Evolutionary conservation across 2,329 filamentous ascomycete species (phyloP).

Genomic region (Aspergillus floridensis): DNA sequence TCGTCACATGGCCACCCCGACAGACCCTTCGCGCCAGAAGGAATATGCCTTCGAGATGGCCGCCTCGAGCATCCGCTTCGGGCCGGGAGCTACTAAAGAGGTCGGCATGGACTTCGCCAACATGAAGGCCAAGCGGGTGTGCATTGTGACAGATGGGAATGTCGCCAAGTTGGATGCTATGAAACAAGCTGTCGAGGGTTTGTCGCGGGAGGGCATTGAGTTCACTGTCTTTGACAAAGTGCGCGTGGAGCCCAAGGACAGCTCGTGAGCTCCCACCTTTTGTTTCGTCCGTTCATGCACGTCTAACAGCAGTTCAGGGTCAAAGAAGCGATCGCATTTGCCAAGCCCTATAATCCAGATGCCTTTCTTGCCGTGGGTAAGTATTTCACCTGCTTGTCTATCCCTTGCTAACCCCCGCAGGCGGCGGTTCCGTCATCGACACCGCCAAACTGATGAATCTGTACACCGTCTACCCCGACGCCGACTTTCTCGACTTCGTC

Average conservation of each 20-base stretch:
- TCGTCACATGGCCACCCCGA: constrained; percentile 70
- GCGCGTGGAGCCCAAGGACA: constrained; percentile 90
- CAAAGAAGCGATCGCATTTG: constrained; percentile 83
- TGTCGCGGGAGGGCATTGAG: constrained; percentile 73
- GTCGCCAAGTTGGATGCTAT: constrained; percentile 83
- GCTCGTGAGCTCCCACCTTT: constrained; percentile 57
- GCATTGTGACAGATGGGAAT: constrained; percentile 84
- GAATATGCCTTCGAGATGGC: constrained; percentile 99
- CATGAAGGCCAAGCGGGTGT: constrained; percentile 79
- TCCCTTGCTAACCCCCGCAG: constrained; percentile 19
- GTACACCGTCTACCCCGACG: constrained; percentile 85
- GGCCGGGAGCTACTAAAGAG: constrained; percentile 87
- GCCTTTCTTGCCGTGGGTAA: constrained; percentile 85
- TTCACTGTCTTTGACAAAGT: constrained; percentile 80
- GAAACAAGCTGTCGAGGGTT: constrained; percentile 78
- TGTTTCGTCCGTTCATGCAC: background rate
- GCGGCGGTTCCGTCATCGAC: constrained; percentile 90
- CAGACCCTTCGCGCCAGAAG: constrained; percentile 70
- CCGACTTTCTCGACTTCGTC: constrained; percentile 95
- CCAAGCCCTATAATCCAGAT: constrained; percentile 76
- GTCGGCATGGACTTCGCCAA: constrained; percentile 98
- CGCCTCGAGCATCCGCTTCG: constrained; percentile 89
- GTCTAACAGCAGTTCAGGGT: constrained; percentile 54
- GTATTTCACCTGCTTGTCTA: constrained; percentile 10
- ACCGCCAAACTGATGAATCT: constrained; percentile 99